phyloP scores from a whole-genome alignment of 306 rosid genomes.

The Myrica gale region DNA sequence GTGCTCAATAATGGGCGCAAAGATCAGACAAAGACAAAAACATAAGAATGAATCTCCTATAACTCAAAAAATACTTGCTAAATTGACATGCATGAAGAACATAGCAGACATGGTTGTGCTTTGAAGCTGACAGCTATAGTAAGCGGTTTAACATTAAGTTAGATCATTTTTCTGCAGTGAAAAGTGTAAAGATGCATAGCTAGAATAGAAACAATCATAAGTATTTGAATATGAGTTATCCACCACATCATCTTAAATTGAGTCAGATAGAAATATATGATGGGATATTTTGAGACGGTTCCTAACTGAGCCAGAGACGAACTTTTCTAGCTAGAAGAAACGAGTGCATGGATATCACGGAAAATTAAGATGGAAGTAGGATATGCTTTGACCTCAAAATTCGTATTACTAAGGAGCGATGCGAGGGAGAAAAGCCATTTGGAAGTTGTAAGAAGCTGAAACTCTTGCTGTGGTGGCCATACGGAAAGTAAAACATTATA shows the following conservation, averaged over 20 bases:
- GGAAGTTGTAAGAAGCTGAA: neutral
- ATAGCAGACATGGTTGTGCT: neutral
- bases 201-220: neutral
- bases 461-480: neutral
- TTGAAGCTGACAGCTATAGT: neutral
- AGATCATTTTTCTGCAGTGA: neutral
- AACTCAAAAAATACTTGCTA: neutral
- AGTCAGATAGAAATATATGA: neutral
- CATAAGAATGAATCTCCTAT: neutral
- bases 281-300: neutral
- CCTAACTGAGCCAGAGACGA: neutral
- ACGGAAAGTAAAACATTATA: constrained; percentile 19
- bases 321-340: too few species aligned
- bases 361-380: neutral
- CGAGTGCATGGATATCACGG: neutral
- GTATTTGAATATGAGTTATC: neutral
- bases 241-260: neutral
- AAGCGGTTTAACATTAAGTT: neutral
- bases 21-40: neutral
- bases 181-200: neutral
- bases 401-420: neutral
- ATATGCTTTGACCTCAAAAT: neutral
- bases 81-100: neutral
- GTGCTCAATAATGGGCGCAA: neutral
- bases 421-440: neutral